Percentiles rank a stretch among this genome's conserved stretches.
These are phyloP conservation scores for Entophlyctis helioformis DNA, from an alignment of 192 early-diverging fungal genomes.

Conservation along the genomic window DNA sequence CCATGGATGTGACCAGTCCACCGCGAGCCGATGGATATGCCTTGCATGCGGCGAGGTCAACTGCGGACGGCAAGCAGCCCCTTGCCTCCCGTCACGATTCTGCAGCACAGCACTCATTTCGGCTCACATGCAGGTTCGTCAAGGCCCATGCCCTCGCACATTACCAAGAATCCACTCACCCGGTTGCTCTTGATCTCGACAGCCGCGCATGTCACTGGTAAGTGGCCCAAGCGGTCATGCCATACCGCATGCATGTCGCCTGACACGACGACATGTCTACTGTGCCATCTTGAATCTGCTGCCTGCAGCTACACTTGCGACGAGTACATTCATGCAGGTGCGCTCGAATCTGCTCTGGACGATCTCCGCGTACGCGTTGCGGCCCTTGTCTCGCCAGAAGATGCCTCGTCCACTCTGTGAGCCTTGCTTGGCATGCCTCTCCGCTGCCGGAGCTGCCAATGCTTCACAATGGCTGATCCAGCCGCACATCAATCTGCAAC, in stretches of 20 bases:
- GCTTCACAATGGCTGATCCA: neutral
- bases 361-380: slow-evolving; percentile 1
- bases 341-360: slow-evolving; percentile 4
- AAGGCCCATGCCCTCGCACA: slow-evolving; percentile 10
- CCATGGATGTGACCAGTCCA: too few species aligned
- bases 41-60: slow-evolving; percentile 7
- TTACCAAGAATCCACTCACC: slow-evolving; percentile 4
- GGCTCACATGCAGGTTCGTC: slow-evolving; percentile 5
- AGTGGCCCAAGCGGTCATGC: neutral
- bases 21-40: slow-evolving; percentile 9
- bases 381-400: slow-evolving; percentile 1
- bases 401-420: neutral
- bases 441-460: neutral
- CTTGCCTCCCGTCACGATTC: neutral
- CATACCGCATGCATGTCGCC: neutral
- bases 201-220: slow-evolving; percentile 11
- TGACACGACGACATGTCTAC: too few species aligned
- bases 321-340: slow-evolving; percentile 9
- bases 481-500: neutral
- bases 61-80: slow-evolving; percentile 3
- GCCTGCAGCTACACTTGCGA: slow-evolving; percentile 11
- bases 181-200: slow-evolving; percentile 9
- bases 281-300: too few species aligned
- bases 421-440: too few species aligned
- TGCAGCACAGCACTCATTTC: neutral